Evolutionary conservation across 2,329 filamentous ascomycete species (phyloP).

Genomic region (Thelonectria rubi): DNA sequence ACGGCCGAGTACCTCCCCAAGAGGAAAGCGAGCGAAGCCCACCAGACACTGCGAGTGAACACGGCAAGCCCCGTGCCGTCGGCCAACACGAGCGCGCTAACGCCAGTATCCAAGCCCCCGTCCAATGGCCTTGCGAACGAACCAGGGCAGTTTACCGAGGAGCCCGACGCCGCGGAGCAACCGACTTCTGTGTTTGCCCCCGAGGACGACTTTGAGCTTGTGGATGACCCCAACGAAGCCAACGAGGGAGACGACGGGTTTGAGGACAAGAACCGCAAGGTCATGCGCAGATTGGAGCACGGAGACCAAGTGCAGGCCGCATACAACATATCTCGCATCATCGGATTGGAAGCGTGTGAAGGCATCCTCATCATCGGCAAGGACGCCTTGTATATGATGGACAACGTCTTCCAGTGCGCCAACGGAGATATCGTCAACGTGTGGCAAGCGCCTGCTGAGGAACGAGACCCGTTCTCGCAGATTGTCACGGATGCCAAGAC

Average conservation of each 20-base stretch:
- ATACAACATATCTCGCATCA: constrained; percentile 93
- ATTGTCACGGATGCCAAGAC: constrained; percentile 79
- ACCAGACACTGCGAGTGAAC: constrained; percentile 49
- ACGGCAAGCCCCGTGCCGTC: constrained; percentile 37
- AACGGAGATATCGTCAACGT: constrained; percentile 98
- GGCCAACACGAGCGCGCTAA: constrained; percentile 27
- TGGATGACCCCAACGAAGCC: constrained; percentile 89
- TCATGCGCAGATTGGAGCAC: constrained; percentile 91
- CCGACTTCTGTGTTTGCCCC: constrained; percentile 47
- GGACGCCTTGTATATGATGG: constrained; percentile 90
- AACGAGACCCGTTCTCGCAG: constrained; percentile 93
- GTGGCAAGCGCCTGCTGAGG: constrained; percentile 89
- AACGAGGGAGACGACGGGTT: constrained; percentile 79
- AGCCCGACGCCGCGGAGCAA: constrained; percentile 37
- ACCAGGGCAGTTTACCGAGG: constrained; percentile 31
- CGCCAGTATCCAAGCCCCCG: constrained; percentile 32
- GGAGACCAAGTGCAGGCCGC: constrained; percentile 93
- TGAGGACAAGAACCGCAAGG: constrained; percentile 97
- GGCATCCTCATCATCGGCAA: constrained; percentile 94
- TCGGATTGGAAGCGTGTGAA: constrained; percentile 92
- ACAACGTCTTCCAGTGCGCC: constrained; percentile 93
- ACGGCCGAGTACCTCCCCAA: constrained; percentile 87
- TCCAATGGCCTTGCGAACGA: constrained; percentile 37
- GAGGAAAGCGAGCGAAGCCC: constrained; percentile 65
- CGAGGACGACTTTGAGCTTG: constrained; percentile 95